Evolutionary conservation across 768 basidiomycete species (phyloP).

Genomic region (Serendipita vermifera): DNA sequence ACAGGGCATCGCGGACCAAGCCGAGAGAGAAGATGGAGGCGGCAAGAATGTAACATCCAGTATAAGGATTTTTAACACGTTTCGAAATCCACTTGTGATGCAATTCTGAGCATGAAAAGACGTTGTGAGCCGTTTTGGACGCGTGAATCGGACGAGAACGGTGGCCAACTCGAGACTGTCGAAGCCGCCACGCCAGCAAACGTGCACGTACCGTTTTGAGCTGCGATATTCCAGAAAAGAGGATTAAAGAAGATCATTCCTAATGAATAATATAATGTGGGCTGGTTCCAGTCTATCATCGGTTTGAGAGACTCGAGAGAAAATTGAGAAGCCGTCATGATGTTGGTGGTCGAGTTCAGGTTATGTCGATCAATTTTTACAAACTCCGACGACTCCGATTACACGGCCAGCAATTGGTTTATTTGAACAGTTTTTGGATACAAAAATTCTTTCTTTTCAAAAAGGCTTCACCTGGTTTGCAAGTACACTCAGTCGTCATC

Average conservation of each 20-base stretch:
- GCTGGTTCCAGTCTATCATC: conserved; percentile 46
- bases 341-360: background rate
- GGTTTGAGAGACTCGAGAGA: background rate
- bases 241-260: conserved; percentile 79
- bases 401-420: too few species aligned
- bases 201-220: conserved; percentile 63
- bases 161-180: background rate
- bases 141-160: background rate
- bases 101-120: conserved; percentile 38
- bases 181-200: background rate
- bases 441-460: too few species aligned
- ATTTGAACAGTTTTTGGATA: too few species aligned
- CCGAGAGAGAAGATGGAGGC: conserved; percentile 74
- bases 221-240: conserved; percentile 89
- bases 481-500: too few species aligned
- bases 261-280: conserved; percentile 53
- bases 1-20: conserved; percentile 76
- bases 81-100: conserved; percentile 77
- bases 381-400: too few species aligned
- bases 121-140: background rate
- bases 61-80: conserved; percentile 56
- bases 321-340: background rate
- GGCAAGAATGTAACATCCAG: conserved; percentile 83
- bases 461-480: too few species aligned
- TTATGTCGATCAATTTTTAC: too few species aligned